A percentile compares a stretch with the other conserved stretches of the same genome.
Evolutionary conservation across 176 grass and related monocot species (phyloP).

Genomic region (Lolium perenne): DNA sequence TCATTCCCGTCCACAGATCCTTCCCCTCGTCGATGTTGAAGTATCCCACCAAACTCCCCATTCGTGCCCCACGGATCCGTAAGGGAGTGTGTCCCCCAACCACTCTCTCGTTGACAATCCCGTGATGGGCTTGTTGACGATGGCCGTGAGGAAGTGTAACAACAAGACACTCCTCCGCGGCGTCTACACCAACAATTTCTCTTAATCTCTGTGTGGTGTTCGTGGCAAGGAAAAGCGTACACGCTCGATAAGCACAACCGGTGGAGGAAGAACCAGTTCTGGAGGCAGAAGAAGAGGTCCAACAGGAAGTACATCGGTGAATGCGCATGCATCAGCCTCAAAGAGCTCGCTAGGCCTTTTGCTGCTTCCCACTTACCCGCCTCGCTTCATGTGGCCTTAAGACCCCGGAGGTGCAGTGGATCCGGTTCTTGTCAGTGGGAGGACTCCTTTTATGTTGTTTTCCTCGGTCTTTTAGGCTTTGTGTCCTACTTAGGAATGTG

Average conservation of each 20-base stretch:
- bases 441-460: too few species aligned
- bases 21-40: slow-evolving; percentile 21
- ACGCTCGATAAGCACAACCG: slow-evolving; percentile 41
- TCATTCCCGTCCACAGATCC: slow-evolving; percentile 48
- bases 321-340: neutral
- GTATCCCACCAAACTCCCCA: slow-evolving; percentile 37
- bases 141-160: slow-evolving; percentile 50
- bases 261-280: slow-evolving; percentile 51
- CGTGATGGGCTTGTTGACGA: slow-evolving; percentile 47
- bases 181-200: slow-evolving; percentile 14
- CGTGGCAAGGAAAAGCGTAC: slow-evolving; percentile 40
- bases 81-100: slow-evolving; percentile 34
- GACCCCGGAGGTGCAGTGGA: too few species aligned
- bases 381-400: too few species aligned
- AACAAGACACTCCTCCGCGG: slow-evolving; percentile 43
- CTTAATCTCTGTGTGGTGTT: slow-evolving; percentile 24
- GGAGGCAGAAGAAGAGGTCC: slow-evolving; percentile 62
- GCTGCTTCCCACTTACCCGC: too few species aligned
- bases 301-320: slow-evolving; percentile 1
- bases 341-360: neutral
- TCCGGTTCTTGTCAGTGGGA: too few species aligned
- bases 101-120: slow-evolving; percentile 59
- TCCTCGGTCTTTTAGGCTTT: too few species aligned
- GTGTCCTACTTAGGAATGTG: too few species aligned
- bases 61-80: slow-evolving; percentile 34